Evolutionary conservation across 2,329 filamentous ascomycete species (phyloP).

Genomic region (Aureobasidium pullulans): DNA sequence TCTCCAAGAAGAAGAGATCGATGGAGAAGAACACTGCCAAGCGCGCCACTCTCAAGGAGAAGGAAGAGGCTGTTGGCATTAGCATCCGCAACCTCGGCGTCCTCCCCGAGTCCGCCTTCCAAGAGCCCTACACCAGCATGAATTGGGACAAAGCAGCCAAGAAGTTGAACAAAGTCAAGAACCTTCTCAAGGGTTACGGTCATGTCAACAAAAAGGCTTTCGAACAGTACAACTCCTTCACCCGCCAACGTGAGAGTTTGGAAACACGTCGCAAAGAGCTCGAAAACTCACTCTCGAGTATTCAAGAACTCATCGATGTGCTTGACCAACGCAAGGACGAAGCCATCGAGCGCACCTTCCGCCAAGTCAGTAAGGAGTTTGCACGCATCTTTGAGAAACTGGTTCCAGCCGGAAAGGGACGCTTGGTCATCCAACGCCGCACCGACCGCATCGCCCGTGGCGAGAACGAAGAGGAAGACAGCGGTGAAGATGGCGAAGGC

Average conservation of each 20-base stretch:
- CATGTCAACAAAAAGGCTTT: slow-evolving; percentile 99
- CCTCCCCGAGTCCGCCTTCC: slow-evolving; percentile 86
- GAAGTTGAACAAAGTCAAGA: slow-evolving; percentile 82
- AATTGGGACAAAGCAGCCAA: slow-evolving; percentile 60
- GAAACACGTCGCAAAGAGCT: slow-evolving; percentile 80
- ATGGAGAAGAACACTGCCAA: slow-evolving; percentile 91
- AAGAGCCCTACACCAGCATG: slow-evolving; percentile 72
- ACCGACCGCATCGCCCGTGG: slow-evolving; percentile 60
- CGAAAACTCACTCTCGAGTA: slow-evolving; percentile 76
- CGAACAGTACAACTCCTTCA: slow-evolving; percentile 97
- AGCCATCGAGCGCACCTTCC: slow-evolving; percentile 96
- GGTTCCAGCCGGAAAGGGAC: slow-evolving; percentile 85
- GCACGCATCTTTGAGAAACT: slow-evolving; percentile 88
- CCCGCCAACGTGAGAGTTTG: slow-evolving; percentile 79
- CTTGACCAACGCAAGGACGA: slow-evolving; percentile 95
- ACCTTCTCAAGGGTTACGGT: slow-evolving; percentile 89
- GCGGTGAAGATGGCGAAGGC: slow-evolving; percentile 27
- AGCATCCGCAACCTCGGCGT: slow-evolving; percentile 91
- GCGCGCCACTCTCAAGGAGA: slow-evolving; percentile 69
- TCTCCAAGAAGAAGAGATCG: slow-evolving; percentile 78
- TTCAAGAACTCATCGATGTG: slow-evolving; percentile 85
- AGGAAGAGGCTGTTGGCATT: slow-evolving; percentile 72
- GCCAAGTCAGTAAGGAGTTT: slow-evolving; percentile 92
- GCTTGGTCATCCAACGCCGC: slow-evolving; percentile 86
- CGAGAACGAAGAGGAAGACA: slow-evolving; percentile 53